Base-by-base conservation (phyloP, 83 land plant genomes). In the Isoetes engelmannii region DNA sequence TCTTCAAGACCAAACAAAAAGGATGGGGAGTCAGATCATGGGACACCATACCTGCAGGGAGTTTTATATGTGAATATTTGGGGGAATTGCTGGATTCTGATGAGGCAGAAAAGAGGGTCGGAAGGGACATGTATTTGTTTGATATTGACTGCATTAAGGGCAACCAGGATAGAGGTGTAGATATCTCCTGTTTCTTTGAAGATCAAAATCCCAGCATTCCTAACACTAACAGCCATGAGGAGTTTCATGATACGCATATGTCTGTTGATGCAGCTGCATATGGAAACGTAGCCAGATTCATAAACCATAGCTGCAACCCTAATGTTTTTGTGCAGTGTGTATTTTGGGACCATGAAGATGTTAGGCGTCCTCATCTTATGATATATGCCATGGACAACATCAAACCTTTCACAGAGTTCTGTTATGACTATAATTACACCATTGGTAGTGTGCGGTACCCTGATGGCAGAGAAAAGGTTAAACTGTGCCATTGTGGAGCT, bases 251-350 rank as follows among this genome's bases (percentile, higher is more conserved):
- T 17, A 68, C 56, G 0, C 18, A 75, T 20, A 57, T 48, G 59
- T 60, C 81, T 0, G 83, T 94, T 20, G 90, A 82, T 79, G 88
- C 99, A 48, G 82, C 81, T 58, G 72, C 72, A 41, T 54, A 37
- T 61, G 99, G 99, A 7, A 91, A 88, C 74, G 83, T 94, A 4
- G 78, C 97, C 47, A 86, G 99, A 1, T 94, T 94, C 64, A 90
- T 94, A 82, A 90, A 90, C 74, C 98, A 88, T 56, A 90, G 98
- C 68, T 94, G 97, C 76, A 74, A 74, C 6, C 97, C 97, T 12
- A 94, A 88, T 77, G 74, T 88, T 3, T 79, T 81, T 43, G 82
- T 84, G 80, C 92, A 90, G 73, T 81, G 85, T 67, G 86, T 94
- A 21, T 49, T 83, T 5, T 73, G 70, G 72, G 89, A 84, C n/a